Evolutionary conservation across 2,329 filamentous ascomycete species (phyloP).

Genomic region (Colletotrichum sp.): DNA sequence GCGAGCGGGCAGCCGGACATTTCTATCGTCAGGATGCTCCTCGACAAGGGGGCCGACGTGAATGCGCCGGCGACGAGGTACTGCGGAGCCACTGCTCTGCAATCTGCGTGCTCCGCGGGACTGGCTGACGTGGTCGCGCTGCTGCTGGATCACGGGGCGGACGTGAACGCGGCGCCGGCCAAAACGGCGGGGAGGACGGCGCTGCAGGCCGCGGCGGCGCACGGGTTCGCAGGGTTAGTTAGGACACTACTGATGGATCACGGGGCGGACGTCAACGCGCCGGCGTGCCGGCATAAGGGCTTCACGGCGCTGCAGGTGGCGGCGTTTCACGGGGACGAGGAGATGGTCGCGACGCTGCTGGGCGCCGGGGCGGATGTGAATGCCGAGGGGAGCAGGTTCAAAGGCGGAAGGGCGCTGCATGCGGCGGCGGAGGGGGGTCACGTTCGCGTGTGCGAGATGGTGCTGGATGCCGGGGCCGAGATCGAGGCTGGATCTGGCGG

Average conservation of each 20-base stretch:
- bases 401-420: constrained; percentile 26
- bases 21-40: constrained; percentile 28
- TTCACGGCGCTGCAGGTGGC: constrained; percentile 38
- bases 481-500: constrained; percentile 38
- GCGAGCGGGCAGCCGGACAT: constrained; percentile 33
- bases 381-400: constrained; percentile 24
- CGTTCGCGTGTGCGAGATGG: constrained; percentile 25
- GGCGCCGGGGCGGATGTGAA: constrained; percentile 25
- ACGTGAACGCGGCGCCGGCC: constrained; percentile 31
- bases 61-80: constrained; percentile 34
- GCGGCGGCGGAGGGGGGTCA: constrained; percentile 15
- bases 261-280: constrained; percentile 24
- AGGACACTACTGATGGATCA: constrained; percentile 11
- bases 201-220: constrained; percentile 24
- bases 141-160: constrained; percentile 35
- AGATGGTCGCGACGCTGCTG: constrained; percentile 26
- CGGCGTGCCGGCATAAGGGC: constrained; percentile 23
- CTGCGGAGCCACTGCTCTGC: constrained; percentile 42
- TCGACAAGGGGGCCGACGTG: constrained; percentile 32
- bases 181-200: constrained; percentile 23
- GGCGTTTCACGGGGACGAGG: constrained; percentile 37
- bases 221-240: constrained; percentile 12
- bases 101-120: constrained; percentile 35
- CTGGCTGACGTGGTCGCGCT: constrained; percentile 25
- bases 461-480: constrained; percentile 39